Conservation (phyloP, 2,329 filamentous ascomycete genomes). For the Teratosphaeria epicoccoides region DNA sequence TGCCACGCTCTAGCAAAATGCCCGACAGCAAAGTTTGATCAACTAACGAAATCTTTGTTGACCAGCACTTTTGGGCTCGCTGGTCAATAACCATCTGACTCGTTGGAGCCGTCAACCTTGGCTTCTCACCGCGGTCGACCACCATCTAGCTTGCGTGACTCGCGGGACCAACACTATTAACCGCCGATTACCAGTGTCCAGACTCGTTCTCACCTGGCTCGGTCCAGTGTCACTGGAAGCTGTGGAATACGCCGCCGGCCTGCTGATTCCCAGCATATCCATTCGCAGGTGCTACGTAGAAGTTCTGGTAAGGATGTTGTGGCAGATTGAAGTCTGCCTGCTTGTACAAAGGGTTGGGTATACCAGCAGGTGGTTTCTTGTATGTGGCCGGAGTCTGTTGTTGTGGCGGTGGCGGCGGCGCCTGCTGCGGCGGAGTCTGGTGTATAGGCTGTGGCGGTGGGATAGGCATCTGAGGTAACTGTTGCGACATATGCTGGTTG, state of each 20-base stretch:
- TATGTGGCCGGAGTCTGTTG: conserved; percentile 4
- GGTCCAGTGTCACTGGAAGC: conserved; percentile 1
- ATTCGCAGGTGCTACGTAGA: conserved; percentile 58
- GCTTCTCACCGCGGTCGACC: neutral
- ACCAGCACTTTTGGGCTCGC: too few relatives aligned
- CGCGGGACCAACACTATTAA: too few relatives aligned
- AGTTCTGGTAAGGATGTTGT: conserved; percentile 70
- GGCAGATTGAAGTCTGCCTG: conserved; percentile 65
- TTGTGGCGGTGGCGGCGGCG: conserved; percentile 23
- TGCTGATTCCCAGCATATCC: neutral
- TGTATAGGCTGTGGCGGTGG: conserved; percentile 1
- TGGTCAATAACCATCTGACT: too few relatives aligned
- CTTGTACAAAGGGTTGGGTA: conserved; percentile 60
- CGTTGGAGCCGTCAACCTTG: too few relatives aligned
- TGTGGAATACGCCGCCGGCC: conserved; percentile 3
- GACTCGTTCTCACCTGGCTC: neutral
- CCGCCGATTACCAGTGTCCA: too few relatives aligned
- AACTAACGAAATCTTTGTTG: too few relatives aligned
- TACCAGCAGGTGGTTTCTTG: conserved; percentile 36
- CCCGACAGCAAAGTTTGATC: too few relatives aligned
- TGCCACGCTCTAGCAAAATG: too few relatives aligned
- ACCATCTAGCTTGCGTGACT: too few relatives aligned
- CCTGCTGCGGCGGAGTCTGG: neutral
- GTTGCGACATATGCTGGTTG: conserved; percentile 5
- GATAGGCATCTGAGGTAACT: neutral